Percentiles rank a stretch among this genome's conserved stretches.
These are phyloP conservation scores for Nematocida sp. DNA, from an alignment of 371 early-diverging fungal genomes.

Conservation along the genomic window DNA sequence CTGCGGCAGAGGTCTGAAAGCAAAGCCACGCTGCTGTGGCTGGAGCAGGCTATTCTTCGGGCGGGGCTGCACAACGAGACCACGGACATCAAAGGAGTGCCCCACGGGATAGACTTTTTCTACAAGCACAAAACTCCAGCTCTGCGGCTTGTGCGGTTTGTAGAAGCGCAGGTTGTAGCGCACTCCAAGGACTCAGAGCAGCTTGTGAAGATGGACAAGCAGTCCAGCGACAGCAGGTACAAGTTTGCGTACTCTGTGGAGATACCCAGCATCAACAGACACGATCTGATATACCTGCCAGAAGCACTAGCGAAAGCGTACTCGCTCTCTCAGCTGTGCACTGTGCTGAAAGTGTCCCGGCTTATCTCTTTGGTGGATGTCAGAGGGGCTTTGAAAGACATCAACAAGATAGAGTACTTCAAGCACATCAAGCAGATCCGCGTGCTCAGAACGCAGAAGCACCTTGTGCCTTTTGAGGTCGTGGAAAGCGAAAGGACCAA, in stretches of 20 bases:
- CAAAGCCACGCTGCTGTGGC: slow-evolving; percentile 88
- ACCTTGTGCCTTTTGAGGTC: slow-evolving; percentile 53
- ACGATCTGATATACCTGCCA: slow-evolving; percentile 73
- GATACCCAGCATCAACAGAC: slow-evolving; percentile 87
- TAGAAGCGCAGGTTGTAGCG: slow-evolving; percentile 74
- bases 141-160: slow-evolving; percentile 85
- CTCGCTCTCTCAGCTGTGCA: slow-evolving; percentile 34
- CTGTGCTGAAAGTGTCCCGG: slow-evolving; percentile 55
- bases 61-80: slow-evolving; percentile 88
- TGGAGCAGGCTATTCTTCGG: slow-evolving; percentile 94
- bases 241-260: slow-evolving; percentile 90
- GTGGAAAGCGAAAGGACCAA: slow-evolving; percentile 22
- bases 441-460: slow-evolving; percentile 43
- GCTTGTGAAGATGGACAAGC: slow-evolving; percentile 87
- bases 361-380: slow-evolving; percentile 53
- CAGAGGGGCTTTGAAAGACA: slow-evolving; percentile 23
- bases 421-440: slow-evolving; percentile 50
- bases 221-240: slow-evolving; percentile 79
- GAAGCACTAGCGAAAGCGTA: slow-evolving; percentile 42
- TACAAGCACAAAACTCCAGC: slow-evolving; percentile 81
- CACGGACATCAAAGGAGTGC: slow-evolving; percentile 84
- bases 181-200: slow-evolving; percentile 80
- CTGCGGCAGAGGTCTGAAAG: slow-evolving; percentile 84
- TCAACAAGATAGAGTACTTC: slow-evolving; percentile 47
- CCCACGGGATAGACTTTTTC: slow-evolving; percentile 95